Conservation (phyloP, 139 green algal genomes). For the Picochlorum sp. region DNA sequence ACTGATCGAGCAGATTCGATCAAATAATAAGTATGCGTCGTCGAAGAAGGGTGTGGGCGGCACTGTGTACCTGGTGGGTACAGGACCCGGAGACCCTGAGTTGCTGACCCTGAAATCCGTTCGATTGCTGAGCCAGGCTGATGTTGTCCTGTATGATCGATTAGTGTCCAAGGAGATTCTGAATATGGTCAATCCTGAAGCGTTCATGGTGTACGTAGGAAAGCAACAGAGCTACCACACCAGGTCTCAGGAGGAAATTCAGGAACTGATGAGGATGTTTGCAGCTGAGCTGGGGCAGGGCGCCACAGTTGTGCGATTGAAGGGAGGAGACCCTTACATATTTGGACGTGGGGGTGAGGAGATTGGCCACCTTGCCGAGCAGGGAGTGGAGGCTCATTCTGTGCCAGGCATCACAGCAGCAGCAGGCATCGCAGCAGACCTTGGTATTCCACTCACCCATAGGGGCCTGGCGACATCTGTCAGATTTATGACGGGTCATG, state of each 20-base stretch:
- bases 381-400: slow-evolving; percentile 72
- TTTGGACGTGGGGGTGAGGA: slow-evolving; percentile 95
- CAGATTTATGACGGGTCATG: slow-evolving; percentile 87
- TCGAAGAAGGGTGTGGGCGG: slow-evolving; percentile 20
- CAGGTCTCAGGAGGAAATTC: slow-evolving; percentile 85
- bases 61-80: slow-evolving; percentile 89
- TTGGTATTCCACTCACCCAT: slow-evolving; percentile 94
- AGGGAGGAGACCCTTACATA: slow-evolving; percentile 89
- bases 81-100: slow-evolving; percentile 88
- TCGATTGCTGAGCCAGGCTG: slow-evolving; percentile 81
- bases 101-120: slow-evolving; percentile 86
- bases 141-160: slow-evolving; percentile 96
- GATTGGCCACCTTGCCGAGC: slow-evolving; percentile 67
- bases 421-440: slow-evolving; percentile 66
- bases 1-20: slow-evolving; percentile 13
- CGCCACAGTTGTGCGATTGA: slow-evolving; percentile 67
- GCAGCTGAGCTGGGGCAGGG: slow-evolving; percentile 50
- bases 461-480: slow-evolving; percentile 82
- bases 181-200: slow-evolving; percentile 50
- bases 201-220: slow-evolving; percentile 93
- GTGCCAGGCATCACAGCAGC: slow-evolving; percentile 77
- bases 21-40: slow-evolving; percentile 5
- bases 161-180: slow-evolving; percentile 89
- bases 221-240: slow-evolving; percentile 93
- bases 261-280: slow-evolving; percentile 85